Conservation (phyloP, 768 basidiomycete species). For the Aureoboletus auriporus region DNA sequence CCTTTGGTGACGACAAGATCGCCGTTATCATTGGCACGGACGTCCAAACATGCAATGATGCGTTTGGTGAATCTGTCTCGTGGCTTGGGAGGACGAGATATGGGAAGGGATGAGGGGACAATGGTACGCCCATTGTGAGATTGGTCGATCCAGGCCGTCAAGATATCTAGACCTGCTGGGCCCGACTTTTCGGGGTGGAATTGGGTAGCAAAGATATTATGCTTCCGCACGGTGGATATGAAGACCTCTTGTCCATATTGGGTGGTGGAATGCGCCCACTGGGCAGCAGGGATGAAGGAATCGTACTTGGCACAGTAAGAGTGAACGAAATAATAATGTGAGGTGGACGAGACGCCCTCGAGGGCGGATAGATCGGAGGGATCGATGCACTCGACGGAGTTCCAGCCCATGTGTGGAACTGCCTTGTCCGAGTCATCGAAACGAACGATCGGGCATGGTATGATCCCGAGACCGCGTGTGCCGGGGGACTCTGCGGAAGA, state of each 20-base stretch:
- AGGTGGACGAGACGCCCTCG: slow-evolving; percentile 46
- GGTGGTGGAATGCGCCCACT: slow-evolving; percentile 83
- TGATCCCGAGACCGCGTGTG: slow-evolving; percentile 71
- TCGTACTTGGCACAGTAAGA: slow-evolving; percentile 85
- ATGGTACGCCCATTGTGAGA: slow-evolving; percentile 40
- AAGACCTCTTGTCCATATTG: slow-evolving; percentile 95
- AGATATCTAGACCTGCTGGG: slow-evolving; percentile 72
- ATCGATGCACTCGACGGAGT: slow-evolving; percentile 61
- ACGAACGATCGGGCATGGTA: slow-evolving; percentile 74
- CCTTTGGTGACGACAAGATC: slow-evolving; percentile 99
- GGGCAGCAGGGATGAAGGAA: slow-evolving; percentile 51
- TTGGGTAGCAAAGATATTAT: slow-evolving; percentile 88
- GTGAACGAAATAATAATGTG: slow-evolving; percentile 96
- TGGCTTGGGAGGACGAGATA: slow-evolving; percentile 36
- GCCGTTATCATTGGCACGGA: slow-evolving; percentile 91
- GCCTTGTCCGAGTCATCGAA: slow-evolving; percentile 75
- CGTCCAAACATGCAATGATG: slow-evolving; percentile 96
- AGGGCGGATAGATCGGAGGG: slow-evolving; percentile 34
- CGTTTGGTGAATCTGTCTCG: slow-evolving; percentile 83
- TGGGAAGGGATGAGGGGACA: slow-evolving; percentile 28
- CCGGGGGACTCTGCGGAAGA: slow-evolving; percentile 76
- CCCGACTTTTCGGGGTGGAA: slow-evolving; percentile 99
- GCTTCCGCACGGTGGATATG: slow-evolving; percentile 75
- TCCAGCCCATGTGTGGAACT: slow-evolving; percentile 99
- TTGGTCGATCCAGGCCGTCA: slow-evolving; percentile 74